Evolutionary conservation across 257 asterid species (phyloP), one percentile per base, ranked within the genome.

Genomic region (Verbena officinalis): DNA sequence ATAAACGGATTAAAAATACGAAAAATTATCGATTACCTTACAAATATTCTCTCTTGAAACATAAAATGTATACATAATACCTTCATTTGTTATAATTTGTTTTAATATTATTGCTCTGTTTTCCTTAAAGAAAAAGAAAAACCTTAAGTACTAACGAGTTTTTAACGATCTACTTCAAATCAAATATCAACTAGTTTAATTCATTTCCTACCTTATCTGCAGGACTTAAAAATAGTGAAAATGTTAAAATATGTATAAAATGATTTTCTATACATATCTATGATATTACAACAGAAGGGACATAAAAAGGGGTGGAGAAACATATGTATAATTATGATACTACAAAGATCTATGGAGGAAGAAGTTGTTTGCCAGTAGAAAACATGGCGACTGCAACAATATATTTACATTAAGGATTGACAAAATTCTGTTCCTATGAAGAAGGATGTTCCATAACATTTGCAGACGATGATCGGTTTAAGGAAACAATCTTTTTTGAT

Each of bases 381-480:
- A 58, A 63, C 48, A 40, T 54, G 71, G 73, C 68, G 50, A 38
- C 54, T 60, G 23, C 54, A 62, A 24, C 11, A 44, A 39, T 45
- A n/a, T 59, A 46, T 75, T 17, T 65, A 70, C 77, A 68, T 43
- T 23, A 38, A 55, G 54, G 48, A 42, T 14, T 42, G 5, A 15
- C 48, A 42, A 14, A 33, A 55, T 43, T 30, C 55, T 8, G 44
- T 50, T 5, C 52, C 73, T 83, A 82, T 3, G 86, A 67, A 42
- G 70, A 67, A 42, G 70, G 68, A 27, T 67, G 71, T 40, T 80
- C 89, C 27, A 69, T 58, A 49, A 58, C 55, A 5, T 63, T 63
- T 38, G 81, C 69, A 45, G 95, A 81, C 3, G 89, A 74, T 31
- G 89, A 74, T 31, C 69, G 74, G 43, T 72, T 75, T 34, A 72